Evolutionary conservation across 371 early-diverging fungal genomes (phyloP), one percentile per base, ranked within the genome.

Genomic region (Saksenaea oblongispora): DNA sequence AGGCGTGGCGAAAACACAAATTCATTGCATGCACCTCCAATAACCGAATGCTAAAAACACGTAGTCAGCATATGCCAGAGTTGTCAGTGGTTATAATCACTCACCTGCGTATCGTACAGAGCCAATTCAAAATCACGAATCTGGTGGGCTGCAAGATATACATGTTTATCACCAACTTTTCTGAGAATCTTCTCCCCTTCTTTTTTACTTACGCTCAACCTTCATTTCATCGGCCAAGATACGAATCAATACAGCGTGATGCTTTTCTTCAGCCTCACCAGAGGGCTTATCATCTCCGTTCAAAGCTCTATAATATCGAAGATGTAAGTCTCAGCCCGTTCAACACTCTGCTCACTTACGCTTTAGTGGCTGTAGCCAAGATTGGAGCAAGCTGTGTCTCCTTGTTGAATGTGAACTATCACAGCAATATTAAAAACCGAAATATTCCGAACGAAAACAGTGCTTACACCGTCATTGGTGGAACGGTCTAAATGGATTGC

Each of bases 101-200:
- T 18, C 63, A 70, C 71, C 66, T 80, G 80, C 22, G 81, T 80
- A 51, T 80, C 98, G 69, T 91, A 97, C 26, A 99, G 83, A 71
- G 95, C 95, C 34, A 99, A 83, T 73, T 99, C 98, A 78, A 97
- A 93, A 82, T 98, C 98, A 31, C 87, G 78, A 59, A 99, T 94
- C 62, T 91, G 83, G 7, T 74, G 75, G 22, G 84, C 93, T 87
- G 62, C 22, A 55, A 22, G 22, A 4, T 18, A n/a, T 22, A 22
- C 17, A 18, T 1, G 22, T 34, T 34, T 18, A 22, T 31, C 3
- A 24, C 11, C 47, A 15, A 35, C 3, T 58, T 63, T 54, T 7
- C 7, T 2, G 31, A 7, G 31, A 36, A 34, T 51, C 15, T 17
- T 17, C 22, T 2, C 4, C 15, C 10, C n/a, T n/a, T n/a, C n/a